Evolutionary conservation across 371 early-diverging fungal species (phyloP), one percentile per base, ranked within the genome.

Genomic region (Coemansia sp.): DNA sequence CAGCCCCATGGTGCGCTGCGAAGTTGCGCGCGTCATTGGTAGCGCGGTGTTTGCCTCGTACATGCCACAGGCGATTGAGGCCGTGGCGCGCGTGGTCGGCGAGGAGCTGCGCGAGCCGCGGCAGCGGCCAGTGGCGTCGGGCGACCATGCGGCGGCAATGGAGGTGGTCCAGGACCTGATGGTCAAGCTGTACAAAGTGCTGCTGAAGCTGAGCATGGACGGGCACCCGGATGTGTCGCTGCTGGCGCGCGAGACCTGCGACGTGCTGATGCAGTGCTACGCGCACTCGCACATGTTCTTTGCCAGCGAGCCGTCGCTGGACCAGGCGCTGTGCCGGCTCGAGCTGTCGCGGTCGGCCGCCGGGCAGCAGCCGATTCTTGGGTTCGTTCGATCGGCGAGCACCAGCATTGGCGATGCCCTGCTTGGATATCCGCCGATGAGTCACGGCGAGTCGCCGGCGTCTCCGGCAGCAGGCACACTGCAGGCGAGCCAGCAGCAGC

Each of bases 1-100:
- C 30, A 78, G 69, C 39, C 69, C 79, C 53, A 71, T 80, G 72
- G 79, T 78, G 50, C 61, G 79, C 6, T 64, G 76, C 55, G 79
- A 78, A 56, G 80, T 76, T 0, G 80, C 55, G 16, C 39, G 63
- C 16, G 65, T 61, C 10, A 80, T 78, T 16, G 74, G 78, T 42
- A 49, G 68, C 16, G 58, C 66, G 0, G 68, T 80, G 53, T 66
- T 75, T 48, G 70, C 69, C 4, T 64, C 70, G 51, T 65, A 78
- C 36, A 75, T 75, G 60, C 59, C 57, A 5, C 68, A 68, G 43
- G 56, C 66, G 1, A 51, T 80, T 31, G 65, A 65, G 47, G 80
- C 80, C 3, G 66, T 78, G 7, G 50, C 69, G 2, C 72, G 77
- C 9, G 65, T 72, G 2, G 62, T 78, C 6, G 48, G 26, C 45